These are phyloP conservation scores for Trichomonas gallinae DNA, from an alignment of 208 protist genomes.

Conservation along the genomic window DNA sequence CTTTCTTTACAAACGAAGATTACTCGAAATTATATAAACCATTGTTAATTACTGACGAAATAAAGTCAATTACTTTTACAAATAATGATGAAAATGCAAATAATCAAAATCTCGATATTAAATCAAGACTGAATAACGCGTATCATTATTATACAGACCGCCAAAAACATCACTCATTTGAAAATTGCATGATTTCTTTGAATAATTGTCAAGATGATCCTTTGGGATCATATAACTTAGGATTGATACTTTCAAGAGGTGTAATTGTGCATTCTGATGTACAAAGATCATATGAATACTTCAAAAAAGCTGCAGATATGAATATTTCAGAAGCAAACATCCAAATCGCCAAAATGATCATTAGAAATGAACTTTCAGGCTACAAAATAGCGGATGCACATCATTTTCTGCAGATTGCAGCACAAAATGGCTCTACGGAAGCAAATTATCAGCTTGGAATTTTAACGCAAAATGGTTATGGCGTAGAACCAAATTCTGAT, in stretches of 20 bases:
- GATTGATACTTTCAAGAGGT: not conserved
- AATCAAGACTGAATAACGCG: not conserved
- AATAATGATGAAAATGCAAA: not conserved
- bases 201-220: not conserved
- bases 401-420: not conserved
- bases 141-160: not conserved
- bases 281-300: not conserved
- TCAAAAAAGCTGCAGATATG: not conserved
- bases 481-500: not conserved
- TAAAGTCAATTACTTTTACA: not conserved
- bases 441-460: not conserved
- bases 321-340: not conserved
- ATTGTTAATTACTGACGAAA: not conserved
- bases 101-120: not conserved
- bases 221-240: not conserved
- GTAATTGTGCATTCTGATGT: not conserved
- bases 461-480: not conserved
- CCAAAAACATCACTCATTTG: not conserved
- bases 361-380: not conserved
- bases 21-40: not conserved
- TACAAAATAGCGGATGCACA: not conserved
- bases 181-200: not conserved
- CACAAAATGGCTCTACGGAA: not conserved
- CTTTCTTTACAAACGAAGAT: not conserved
- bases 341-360: not conserved